Percentiles rank a stretch among this genome's conserved stretches.
These are phyloP conservation scores for Fusarium sp. DNA, from an alignment of 2,329 filamentous ascomycete genomes.

Conservation along the genomic window DNA sequence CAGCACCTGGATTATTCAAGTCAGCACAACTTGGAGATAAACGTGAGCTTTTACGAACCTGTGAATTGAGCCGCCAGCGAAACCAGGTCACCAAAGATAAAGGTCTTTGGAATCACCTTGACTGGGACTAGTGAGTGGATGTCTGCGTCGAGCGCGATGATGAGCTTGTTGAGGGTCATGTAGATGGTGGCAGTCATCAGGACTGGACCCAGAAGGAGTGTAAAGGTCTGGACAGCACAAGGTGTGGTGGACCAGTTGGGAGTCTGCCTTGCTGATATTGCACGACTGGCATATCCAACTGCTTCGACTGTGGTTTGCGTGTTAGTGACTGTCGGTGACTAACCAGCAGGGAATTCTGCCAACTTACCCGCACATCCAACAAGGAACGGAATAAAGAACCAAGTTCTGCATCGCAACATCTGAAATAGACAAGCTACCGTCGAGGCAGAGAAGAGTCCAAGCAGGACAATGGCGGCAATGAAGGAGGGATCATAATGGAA, in stretches of 20 bases:
- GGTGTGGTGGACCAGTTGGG: constrained; percentile 46
- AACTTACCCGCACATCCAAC: constrained; percentile 57
- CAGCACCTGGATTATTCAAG: constrained; percentile 19
- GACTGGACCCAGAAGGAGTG: constrained; percentile 49
- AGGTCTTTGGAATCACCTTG: constrained; percentile 57
- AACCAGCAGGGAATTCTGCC: not conserved
- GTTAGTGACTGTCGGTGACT: accelerated
- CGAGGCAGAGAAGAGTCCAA: constrained; percentile 50
- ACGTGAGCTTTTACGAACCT: not conserved
- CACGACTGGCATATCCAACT: constrained; percentile 56
- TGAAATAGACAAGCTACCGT: constrained; percentile 51
- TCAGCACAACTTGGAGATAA: not conserved
- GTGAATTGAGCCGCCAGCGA: constrained; percentile 48
- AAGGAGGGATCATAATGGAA: constrained; percentile 60
- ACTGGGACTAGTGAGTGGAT: constrained; percentile 52
- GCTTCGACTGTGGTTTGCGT: constrained; percentile 31
- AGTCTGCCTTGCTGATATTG: constrained; percentile 52
- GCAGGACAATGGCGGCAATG: constrained; percentile 52
- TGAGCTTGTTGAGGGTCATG: constrained; percentile 55
- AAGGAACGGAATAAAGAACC: constrained; percentile 61
- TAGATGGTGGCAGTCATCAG: constrained; percentile 56
- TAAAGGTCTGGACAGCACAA: constrained; percentile 51
- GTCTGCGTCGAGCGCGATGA: constrained; percentile 49
- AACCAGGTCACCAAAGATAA: constrained; percentile 58
- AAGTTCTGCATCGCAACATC: constrained; percentile 53